Conservation (phyloP, 1,284 basidiomycete genomes). For the Stereum hirsutum region DNA sequence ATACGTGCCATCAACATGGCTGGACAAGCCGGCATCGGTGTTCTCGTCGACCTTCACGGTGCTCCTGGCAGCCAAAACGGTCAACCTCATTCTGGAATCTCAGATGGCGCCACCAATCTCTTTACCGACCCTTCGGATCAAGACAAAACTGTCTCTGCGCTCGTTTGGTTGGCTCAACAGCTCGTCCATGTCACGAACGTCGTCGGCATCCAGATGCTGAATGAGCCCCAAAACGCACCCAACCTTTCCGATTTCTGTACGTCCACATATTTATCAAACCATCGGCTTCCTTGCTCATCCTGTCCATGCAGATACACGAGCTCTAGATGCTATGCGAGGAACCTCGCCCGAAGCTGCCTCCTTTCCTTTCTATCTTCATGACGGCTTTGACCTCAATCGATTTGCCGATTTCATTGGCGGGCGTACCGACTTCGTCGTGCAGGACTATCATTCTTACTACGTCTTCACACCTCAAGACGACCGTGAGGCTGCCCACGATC, state of each 20-base stretch:
- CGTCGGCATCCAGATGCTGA: slow-evolving; percentile 69
- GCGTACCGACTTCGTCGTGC: slow-evolving; percentile 62
- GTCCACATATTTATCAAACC: slow-evolving; percentile 11
- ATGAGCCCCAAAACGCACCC: slow-evolving; percentile 54
- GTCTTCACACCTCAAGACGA: slow-evolving; percentile 48
- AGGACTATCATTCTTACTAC: slow-evolving; percentile 73
- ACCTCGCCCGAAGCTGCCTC: slow-evolving; percentile 32
- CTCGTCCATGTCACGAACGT: slow-evolving; percentile 62
- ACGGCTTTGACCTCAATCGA: slow-evolving; percentile 57
- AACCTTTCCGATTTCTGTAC: slow-evolving; percentile 47
- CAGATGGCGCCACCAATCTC: slow-evolving; percentile 47
- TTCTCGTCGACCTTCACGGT: slow-evolving; percentile 72
- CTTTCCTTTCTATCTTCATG: slow-evolving; percentile 69
- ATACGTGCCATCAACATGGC: slow-evolving; percentile 64
- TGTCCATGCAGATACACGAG: slow-evolving; percentile 31
- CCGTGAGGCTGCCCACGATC: slow-evolving; percentile 35
- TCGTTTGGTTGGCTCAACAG: slow-evolving; percentile 48
- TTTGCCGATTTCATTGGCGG: slow-evolving; percentile 46
- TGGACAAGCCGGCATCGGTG: slow-evolving; percentile 51
- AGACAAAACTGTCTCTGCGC: slow-evolving; percentile 49
- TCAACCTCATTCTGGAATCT: slow-evolving; percentile 68
- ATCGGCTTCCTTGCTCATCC: slow-evolving; percentile 1
- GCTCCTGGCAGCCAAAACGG: slow-evolving; percentile 66
- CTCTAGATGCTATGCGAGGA: slow-evolving; percentile 44
- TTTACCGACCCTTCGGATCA: slow-evolving; percentile 43